phyloP scores from a whole-genome alignment of 2,329 filamentous ascomycete species.

The Colletotrichum scovillei region DNA sequence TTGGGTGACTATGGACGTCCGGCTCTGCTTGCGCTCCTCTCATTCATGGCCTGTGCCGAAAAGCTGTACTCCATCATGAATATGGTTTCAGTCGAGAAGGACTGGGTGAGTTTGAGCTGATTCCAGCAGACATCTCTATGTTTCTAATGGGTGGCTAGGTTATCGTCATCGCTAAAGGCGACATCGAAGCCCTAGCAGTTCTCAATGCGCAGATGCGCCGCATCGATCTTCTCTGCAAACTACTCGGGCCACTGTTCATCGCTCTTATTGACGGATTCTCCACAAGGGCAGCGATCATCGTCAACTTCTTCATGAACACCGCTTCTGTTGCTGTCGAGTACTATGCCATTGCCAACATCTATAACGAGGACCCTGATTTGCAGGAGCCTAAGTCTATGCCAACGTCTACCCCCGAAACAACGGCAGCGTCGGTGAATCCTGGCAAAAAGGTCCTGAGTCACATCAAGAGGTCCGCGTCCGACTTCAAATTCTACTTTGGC shows the following conservation, averaged over 20 bases:
- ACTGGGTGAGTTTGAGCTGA: conserved; percentile 64
- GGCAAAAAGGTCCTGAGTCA: not conserved
- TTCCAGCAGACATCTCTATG: rapidly evolving
- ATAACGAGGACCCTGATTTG: conserved; percentile 41
- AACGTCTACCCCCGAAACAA: not conserved
- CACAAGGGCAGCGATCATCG: conserved; percentile 58
- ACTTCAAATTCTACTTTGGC: conserved; percentile 53
- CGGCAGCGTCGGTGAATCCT: no score
- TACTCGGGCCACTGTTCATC: conserved; percentile 67
- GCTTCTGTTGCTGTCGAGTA: conserved; percentile 64
- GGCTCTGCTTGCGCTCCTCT: conserved; percentile 1
- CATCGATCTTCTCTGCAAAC: conserved; percentile 70
- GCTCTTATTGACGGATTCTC: conserved; percentile 62
- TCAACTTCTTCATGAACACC: conserved; percentile 61
- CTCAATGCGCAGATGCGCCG: conserved; percentile 72
- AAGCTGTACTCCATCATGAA: conserved; percentile 75
- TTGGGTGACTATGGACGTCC: not conserved
- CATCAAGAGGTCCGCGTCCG: conserved; percentile 26
- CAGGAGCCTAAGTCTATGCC: conserved; percentile 37
- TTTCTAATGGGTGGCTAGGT: conserved; percentile 42
- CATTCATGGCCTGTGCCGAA: conserved; percentile 63
- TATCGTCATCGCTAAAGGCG: conserved; percentile 49
- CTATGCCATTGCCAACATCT: conserved; percentile 56
- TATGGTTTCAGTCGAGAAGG: conserved; percentile 75
- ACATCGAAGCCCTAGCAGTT: conserved; percentile 40